Base-by-base conservation (phyloP, 75 land plant species). In the Cunninghamia lanceolata region DNA sequence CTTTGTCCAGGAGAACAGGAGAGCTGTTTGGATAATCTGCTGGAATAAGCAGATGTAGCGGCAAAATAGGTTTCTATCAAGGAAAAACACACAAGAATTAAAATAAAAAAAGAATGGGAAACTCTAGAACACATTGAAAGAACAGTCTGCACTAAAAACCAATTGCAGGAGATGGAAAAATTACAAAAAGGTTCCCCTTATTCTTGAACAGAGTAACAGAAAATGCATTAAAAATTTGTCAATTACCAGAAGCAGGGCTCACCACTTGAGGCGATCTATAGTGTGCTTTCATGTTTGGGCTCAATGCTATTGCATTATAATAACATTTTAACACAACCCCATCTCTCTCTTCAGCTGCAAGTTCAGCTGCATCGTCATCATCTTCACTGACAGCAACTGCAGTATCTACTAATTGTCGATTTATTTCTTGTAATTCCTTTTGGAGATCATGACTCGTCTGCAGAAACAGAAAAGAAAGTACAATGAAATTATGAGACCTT, bases 1-100 rank as follows among this genome's bases (percentile, higher is more conserved):
- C 68, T 85, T 94, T 89, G 88, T 98, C 99, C 36, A 91, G 42
- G 25, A 93, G 89, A 45, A 98, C 78, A 34, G 99, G 99, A 16
- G 99, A 96, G 84, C 92, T 89, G 75, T 90, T 91, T 66, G 99
- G 99, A 86, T 98, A 98, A 86, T 90, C 91, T 83, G 92, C 86
- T 34, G 99, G 99, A 85, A 98, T 90, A 39, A 96, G 92, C 91
- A 98, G 81, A 43, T 93, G 87, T 77, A 98, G 85, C 10, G 96
- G 99, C 73, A 90, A 90, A 86, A 94, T 94, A 54, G 94, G 93
- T n/a, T n/a, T n/a, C n/a, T n/a, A n/a, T n/a, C n/a, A n/a, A n/a
- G n/a, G n/a, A n/a, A n/a, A n/a, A n/a, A n/a, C n/a, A n/a, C n/a
- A n/a, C n/a, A n/a, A n/a, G n/a, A n/a, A n/a, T n/a, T n/a, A n/a